A percentile compares a stretch with the other conserved stretches of the same genome.
phyloP scores from a whole-genome alignment of 768 basidiomycete species.

The Cytidiella melzeri region DNA sequence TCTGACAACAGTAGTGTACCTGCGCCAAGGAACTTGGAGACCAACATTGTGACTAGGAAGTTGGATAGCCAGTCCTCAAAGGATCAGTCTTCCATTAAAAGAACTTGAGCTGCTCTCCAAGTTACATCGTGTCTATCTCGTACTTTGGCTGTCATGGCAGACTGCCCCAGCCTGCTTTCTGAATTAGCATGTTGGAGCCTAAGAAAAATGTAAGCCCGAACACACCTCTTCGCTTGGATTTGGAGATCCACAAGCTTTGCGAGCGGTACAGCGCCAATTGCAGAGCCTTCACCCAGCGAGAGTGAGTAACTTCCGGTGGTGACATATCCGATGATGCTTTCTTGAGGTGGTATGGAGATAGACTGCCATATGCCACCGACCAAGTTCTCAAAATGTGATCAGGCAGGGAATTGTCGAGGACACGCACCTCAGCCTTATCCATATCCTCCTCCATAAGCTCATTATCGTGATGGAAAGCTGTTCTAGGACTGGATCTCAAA shows the following conservation, averaged over 20 bases:
- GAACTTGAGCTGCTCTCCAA: conserved; percentile 46
- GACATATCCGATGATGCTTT: conserved; percentile 68
- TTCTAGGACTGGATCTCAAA: conserved; percentile 30
- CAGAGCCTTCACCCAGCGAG: conserved; percentile 69
- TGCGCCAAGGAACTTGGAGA: too few relatives aligned
- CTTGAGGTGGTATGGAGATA: conserved; percentile 40
- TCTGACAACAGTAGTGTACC: too few relatives aligned
- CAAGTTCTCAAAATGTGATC: background rate
- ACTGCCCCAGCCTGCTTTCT: conserved; percentile 10
- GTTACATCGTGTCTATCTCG: conserved; percentile 52
- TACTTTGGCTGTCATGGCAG: conserved; percentile 51
- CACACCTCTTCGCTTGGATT: conserved; percentile 41
- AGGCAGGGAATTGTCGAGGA: background rate
- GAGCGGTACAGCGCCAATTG: conserved; percentile 68
- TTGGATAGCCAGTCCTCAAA: too few relatives aligned
- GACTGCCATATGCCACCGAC: conserved; percentile 16
- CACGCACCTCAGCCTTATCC: conserved; percentile 27
- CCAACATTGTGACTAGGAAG: too few relatives aligned
- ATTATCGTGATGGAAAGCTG: background rate
- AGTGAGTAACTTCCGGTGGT: conserved; percentile 84
- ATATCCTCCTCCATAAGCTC: conserved; percentile 15
- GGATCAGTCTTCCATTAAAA: conserved; percentile 28
- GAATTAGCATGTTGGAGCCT: background rate
- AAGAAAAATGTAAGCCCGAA: background rate
- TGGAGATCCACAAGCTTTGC: conserved; percentile 42